These are phyloP conservation scores for Sporobolomyces phaffii DNA, from an alignment of 768 basidiomycete genomes.

Conservation along the genomic window DNA sequence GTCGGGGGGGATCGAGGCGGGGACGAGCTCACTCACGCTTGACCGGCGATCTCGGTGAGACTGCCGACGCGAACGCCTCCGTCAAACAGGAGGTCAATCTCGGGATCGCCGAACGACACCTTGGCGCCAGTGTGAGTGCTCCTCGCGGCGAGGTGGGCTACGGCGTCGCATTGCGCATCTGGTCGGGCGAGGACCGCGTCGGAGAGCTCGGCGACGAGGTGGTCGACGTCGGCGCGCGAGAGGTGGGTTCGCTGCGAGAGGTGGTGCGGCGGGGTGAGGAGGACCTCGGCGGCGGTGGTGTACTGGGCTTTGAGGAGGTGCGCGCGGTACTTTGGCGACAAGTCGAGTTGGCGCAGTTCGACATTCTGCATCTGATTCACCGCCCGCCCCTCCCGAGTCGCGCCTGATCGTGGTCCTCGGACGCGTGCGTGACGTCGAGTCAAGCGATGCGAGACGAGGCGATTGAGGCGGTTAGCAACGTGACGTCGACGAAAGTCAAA, in stretches of 20 bases:
- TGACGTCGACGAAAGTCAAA: too few species aligned
- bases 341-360: constrained; percentile 15
- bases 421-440: background rate
- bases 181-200: background rate
- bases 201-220: constrained; percentile 9
- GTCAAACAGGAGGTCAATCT: constrained; percentile 16
- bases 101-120: background rate
- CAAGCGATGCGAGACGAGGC: too few species aligned
- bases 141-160: background rate
- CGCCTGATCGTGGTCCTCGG: background rate
- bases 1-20: too few species aligned
- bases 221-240: background rate
- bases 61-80: constrained; percentile 27
- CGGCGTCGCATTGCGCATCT: background rate
- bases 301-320: constrained; percentile 17
- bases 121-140: background rate
- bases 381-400: too few species aligned
- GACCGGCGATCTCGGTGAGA: constrained; percentile 19
- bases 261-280: constrained; percentile 9
- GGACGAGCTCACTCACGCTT: too few species aligned
- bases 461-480: too few species aligned
- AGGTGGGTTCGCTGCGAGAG: constrained; percentile 11
- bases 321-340: background rate
- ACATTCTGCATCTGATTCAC: constrained; percentile 31
- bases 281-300: constrained; percentile 23